Conservation (phyloP, 306 rosid species). For the Astragalus membranaceus region DNA sequence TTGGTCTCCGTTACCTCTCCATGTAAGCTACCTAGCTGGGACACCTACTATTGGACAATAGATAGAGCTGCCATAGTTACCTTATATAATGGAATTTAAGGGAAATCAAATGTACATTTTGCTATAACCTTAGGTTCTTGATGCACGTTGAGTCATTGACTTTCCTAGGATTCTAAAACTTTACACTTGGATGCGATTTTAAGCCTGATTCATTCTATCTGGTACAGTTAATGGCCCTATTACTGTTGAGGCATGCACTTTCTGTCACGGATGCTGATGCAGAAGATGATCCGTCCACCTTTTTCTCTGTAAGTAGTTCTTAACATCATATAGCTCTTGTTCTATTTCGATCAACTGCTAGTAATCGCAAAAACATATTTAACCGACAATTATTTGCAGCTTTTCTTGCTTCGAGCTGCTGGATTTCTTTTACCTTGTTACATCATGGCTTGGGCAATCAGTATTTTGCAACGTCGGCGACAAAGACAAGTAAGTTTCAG, state of each 20-base stretch:
- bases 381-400: conserved; percentile 33
- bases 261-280: conserved; percentile 58
- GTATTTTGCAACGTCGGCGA: conserved; percentile 84
- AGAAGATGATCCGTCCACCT: conserved; percentile 61
- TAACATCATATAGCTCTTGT: not conserved
- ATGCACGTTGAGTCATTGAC: not conserved
- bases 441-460: conserved; percentile 98
- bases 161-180: not conserved
- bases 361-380: conserved; percentile 5
- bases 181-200: not conserved
- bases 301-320: conserved; percentile 53
- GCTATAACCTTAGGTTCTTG: not conserved
- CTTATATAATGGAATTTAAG: not conserved
- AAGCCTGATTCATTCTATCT: conserved; percentile 4
- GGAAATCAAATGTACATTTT: not conserved
- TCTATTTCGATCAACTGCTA: not conserved
- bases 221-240: conserved; percentile 81
- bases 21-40: too few relatives aligned
- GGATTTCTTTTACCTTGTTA: conserved; percentile 97
- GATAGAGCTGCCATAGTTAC: not conserved
- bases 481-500: conserved; percentile 75
- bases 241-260: conserved; percentile 78
- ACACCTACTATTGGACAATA: not conserved
- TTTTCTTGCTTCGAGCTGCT: conserved; percentile 95
- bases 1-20: too few relatives aligned